Evolutionary conservation across 1,139 yeast genomes (phyloP), one percentile per base, ranked within the genome.

Genomic region (Saccharomyces hybrid): DNA sequence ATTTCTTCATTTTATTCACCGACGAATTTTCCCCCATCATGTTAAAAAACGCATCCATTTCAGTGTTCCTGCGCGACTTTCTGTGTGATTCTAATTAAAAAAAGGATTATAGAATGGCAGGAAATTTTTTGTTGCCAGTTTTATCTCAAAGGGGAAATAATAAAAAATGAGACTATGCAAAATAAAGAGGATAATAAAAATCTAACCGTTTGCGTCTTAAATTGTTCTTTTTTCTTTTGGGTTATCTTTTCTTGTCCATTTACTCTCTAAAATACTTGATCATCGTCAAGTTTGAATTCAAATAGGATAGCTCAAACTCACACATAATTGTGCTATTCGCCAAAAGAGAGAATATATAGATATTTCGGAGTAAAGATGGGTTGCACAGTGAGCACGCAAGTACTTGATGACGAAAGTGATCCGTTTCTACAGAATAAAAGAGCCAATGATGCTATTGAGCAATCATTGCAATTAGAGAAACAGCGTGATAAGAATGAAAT

Each of bases 361-460:
- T 13, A 11, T 30, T 48, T 20, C 8, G 14, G 8, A 51, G 27
- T 23, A 42, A 57, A 38, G 30, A 84, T 85, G 91, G 91, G 91
- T 41, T 86, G 95, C 66, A 69, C 78, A 14, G 78, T 82, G 30
- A 86, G 93, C 69, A 74, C 78, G 5, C 78, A 77, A 31, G 70
- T 48, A 5, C 42, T 64, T n/a, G 77, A 71, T 9, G 77, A 73
- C 30, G 83, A 79, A 55, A 64, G 67, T 23, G 82, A 81, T 65
- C 81, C 82, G 2, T 78, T 78, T 59, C 65, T 79, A 31, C 75
- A 75, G 57, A 80, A 77, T 55, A 77, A 77, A 59, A 71, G 73
- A 51, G 77, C 83, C 30, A 82, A 84, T 60, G 87, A 83, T 62
- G 83, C 80, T 9, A 85, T 88, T 53, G 95, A 88, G 61, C 84